These are phyloP conservation scores for Cynara cardunculus DNA, from an alignment of 129 eudicot genomes.

Conservation along the genomic window DNA sequence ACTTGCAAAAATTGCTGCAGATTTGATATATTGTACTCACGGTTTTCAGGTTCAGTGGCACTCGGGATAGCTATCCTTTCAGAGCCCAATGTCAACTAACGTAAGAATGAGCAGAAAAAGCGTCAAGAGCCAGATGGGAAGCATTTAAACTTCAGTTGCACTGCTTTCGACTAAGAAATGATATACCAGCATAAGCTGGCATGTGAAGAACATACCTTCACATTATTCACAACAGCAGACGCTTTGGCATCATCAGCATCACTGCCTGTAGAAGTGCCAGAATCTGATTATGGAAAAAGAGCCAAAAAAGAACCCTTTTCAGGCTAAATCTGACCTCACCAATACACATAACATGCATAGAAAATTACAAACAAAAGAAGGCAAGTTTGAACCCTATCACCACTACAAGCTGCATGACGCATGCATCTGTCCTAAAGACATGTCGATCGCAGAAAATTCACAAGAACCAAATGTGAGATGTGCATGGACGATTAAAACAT, in stretches of 20 bases:
- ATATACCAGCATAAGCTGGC: not conserved
- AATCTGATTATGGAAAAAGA: conserved; percentile 47
- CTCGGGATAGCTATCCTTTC: conserved; percentile 13
- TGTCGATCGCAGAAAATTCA: too few relatives aligned
- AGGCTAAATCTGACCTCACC: not conserved
- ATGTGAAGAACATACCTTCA: conserved; percentile 33
- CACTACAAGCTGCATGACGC: too few relatives aligned
- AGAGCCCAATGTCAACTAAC: conserved; percentile 37
- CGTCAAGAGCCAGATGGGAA: not conserved
- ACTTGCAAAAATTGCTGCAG: not conserved
- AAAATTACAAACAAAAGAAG: not conserved
- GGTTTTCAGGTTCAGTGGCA: conserved; percentile 24
- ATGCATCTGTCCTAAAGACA: too few relatives aligned
- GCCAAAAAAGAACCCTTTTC: not conserved
- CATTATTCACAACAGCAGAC: conserved; percentile 25
- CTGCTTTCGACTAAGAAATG: not conserved
- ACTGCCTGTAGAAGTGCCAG: conserved; percentile 63
- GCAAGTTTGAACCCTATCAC: not conserved
- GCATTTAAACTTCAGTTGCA: not conserved
- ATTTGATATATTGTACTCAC: conserved; percentile 7
- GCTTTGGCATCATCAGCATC: conserved; percentile 52
- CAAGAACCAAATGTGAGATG: too few relatives aligned
- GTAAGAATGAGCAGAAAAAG: not conserved
- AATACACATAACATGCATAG: not conserved
- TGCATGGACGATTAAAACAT: not conserved